Evolutionary conservation across 2,329 filamentous ascomycete genomes (phyloP), one percentile per base, ranked within the genome.

Genomic region (Colletotrichum eremochloae): DNA sequence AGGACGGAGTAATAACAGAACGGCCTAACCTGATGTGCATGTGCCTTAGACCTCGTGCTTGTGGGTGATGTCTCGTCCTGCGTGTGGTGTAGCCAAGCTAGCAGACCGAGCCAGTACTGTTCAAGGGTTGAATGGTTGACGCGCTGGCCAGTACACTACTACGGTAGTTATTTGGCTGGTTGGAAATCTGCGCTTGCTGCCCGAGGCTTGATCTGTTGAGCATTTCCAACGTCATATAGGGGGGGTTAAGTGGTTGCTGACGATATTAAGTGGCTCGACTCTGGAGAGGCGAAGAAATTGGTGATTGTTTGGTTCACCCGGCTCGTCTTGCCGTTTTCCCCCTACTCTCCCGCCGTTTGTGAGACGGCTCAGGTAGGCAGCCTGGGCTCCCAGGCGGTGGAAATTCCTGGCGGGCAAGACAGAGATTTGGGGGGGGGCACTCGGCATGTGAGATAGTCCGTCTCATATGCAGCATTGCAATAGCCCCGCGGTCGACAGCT

Each of bases 281-380:
- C 14, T 38, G 20, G 20, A 6, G 20, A 56, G 18, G 5, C 68
- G 71, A 64, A 73, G 71, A 73, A 72, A 72, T 72, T 68, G n/a
- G 15, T 61, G 38, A 72, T 72, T 71, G 60, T 68, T n/a, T 56
- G 40, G 50, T 31, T 52, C 12, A 18, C 12, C 24, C 50, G 44
- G 18, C 24, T 52, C 48, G 48, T 52, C 48, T 31, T 31, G 50
- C 14, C 24, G 6, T 5, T 14, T n/a, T 33, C 12, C 12, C 5
- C 3, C 18, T 44, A 8, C 6, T 5, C 7, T 33, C 57, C 31
- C 9, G 29, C 8, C 18, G 2, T 31, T 36, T 36, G 52, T 6
- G 18, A 36, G 24, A 42, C 42, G 42, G 33, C 29, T 15, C 1
- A 18, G 18, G 40, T 7, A n/a, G 53, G 12, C 31, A 36, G 11